A percentile compares a stretch with the other conserved stretches of the same genome.
phyloP scores from a whole-genome alignment of 2,329 filamentous ascomycete genomes.

The Aspergillus glaucus region DNA sequence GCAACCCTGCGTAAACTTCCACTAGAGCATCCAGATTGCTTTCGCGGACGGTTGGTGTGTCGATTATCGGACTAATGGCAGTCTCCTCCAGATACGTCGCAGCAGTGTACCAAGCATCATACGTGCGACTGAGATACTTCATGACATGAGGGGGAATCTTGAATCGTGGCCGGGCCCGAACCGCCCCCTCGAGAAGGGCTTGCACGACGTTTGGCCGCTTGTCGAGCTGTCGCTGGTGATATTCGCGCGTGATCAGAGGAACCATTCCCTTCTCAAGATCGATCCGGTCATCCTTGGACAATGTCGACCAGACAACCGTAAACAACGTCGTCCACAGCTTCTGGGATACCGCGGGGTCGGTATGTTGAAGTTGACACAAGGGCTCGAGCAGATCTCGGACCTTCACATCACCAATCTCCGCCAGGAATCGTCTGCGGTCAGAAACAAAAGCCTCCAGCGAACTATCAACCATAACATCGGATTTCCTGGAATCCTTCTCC shows the following conservation, averaged over 20 bases:
- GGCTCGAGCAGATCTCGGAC: slow-evolving; percentile 85
- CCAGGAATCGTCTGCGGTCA: slow-evolving; percentile 74
- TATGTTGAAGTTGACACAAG: slow-evolving; percentile 83
- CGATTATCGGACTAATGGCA: slow-evolving; percentile 74
- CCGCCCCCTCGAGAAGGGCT: slow-evolving; percentile 80
- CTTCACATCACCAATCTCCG: slow-evolving; percentile 77
- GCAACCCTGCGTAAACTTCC: slow-evolving; percentile 80
- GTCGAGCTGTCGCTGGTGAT: slow-evolving; percentile 88
- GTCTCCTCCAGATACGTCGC: slow-evolving; percentile 84
- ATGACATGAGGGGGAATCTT: slow-evolving; percentile 93
- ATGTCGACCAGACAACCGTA: slow-evolving; percentile 86
- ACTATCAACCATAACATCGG: slow-evolving; percentile 69
- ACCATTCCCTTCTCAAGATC: slow-evolving; percentile 90
- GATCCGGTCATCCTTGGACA: slow-evolving; percentile 76
- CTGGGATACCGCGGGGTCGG: slow-evolving; percentile 73
- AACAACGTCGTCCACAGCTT: slow-evolving; percentile 88
- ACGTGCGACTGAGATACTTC: slow-evolving; percentile 90
- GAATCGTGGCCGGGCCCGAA: slow-evolving; percentile 76
- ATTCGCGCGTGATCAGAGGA: slow-evolving; percentile 87
- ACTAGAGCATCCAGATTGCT: slow-evolving; percentile 95
- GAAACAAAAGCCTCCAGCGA: slow-evolving; percentile 73
- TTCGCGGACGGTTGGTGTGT: slow-evolving; percentile 77
- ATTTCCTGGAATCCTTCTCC: slow-evolving; percentile 59
- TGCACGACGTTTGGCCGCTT: slow-evolving; percentile 93
- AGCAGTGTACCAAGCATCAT: slow-evolving; percentile 96